These are phyloP conservation scores for Chlamydomonas sphaeroides DNA, from an alignment of 139 green algal genomes.

Conservation along the genomic window DNA sequence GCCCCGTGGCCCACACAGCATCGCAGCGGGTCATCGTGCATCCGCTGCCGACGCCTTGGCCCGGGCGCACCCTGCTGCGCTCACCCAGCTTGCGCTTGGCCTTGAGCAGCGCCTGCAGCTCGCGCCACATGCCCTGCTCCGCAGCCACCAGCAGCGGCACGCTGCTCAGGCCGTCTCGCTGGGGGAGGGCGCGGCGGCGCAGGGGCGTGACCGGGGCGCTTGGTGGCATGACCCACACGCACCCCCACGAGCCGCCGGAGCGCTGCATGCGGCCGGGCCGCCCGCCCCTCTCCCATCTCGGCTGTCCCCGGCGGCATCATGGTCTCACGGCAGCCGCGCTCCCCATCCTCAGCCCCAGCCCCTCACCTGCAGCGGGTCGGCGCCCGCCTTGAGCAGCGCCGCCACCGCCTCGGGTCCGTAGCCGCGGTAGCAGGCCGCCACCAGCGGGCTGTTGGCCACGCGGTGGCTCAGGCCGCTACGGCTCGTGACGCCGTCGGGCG, in stretches of 20 bases:
- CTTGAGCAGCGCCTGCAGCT: slow-evolving; percentile 29
- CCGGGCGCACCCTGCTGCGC: not conserved
- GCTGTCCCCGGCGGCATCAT: no score
- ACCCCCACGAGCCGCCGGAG: no score
- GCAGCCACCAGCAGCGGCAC: slow-evolving; percentile 2
- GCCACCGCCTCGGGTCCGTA: slow-evolving; percentile 8
- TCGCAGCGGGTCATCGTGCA: no score
- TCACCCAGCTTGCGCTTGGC: not conserved
- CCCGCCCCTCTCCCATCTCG: no score
- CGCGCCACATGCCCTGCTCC: slow-evolving; percentile 31
- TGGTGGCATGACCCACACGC: no score
- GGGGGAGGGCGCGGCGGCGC: no score
- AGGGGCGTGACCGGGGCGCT: no score
- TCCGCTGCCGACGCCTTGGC: not conserved
- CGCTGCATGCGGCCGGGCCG: no score
- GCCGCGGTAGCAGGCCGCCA: not conserved
- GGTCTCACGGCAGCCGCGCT: no score
- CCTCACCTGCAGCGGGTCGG: slow-evolving; percentile 23
- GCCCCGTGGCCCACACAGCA: no score
- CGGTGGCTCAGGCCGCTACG: not conserved
- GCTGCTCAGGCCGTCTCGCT: not conserved
- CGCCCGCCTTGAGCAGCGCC: slow-evolving; percentile 7
- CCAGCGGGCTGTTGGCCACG: not conserved
- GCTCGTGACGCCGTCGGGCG: not conserved
- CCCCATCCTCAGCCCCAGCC: no score